Base-by-base conservation (phyloP, 805 yeast species). In the Wickerhamia fluorescens region DNA sequence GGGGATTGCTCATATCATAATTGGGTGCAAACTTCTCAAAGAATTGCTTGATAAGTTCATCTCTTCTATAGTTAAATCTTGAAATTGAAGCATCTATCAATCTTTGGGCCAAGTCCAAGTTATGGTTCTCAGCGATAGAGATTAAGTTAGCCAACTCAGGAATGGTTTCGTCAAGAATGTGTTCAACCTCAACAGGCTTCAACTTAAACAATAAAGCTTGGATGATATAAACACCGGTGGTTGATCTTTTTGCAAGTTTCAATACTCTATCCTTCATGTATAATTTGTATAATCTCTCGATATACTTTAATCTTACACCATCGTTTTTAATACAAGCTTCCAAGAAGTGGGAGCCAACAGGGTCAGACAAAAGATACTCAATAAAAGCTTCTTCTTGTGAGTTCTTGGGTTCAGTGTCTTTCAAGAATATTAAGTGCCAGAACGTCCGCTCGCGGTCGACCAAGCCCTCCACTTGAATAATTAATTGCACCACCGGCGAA, bases 291-390 rank as follows among this genome's bases (percentile, higher is more conserved):
- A 89, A 53, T 42, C 95, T 69, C 43, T 78, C 82, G 13, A 82
- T 71, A 47, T 74, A 77, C 39, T 75, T 79, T 37, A 71, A 57
- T 40, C 92, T 75, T 7, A 56, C 68, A 8, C 68, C 69, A 37
- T 79, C 77, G 34, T 70, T 71, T 27, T 69, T 73, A 29, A 88
- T 63, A 7, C 77, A 70, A 12, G 78, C 69, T 53, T 92, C 86
- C 16, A 89, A 63, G 61, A 92, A 89, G 56, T 87, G 96, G 1
- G 94, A 81, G 0, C 97, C 98, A n/a, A 88, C 85, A 1, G 94
- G 66, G 47, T 87, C 95, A 6, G 92, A 74, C 20, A 89, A 58
- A 31, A 88, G 63, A 45, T 81, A 82, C 49, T 87, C 95, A 17
- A 88, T 78, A 51, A 82, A 87, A 1, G 92, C 75, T 38, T 73